A percentile compares a stretch with the other conserved stretches of the same genome.
These are phyloP conservation scores for Magnolia sinica DNA, from an alignment of 164 flowering plant species.

Conservation along the genomic window DNA sequence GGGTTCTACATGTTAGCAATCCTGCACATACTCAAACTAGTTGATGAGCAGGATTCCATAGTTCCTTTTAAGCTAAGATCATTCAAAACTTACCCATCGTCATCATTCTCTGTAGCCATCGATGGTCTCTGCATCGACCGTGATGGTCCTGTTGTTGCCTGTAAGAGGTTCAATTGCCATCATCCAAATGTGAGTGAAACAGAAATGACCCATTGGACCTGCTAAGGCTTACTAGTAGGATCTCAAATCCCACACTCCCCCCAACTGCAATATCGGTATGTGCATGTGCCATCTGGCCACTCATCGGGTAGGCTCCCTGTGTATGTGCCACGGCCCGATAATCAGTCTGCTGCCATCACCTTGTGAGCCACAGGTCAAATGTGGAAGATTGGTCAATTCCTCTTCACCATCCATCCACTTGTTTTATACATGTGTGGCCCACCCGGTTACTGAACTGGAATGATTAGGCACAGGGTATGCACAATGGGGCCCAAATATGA, in stretches of 20 bases:
- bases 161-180: constrained; percentile 8
- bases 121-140: constrained; percentile 27
- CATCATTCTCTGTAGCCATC: constrained; percentile 25
- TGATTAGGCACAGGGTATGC: background rate
- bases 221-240: background rate
- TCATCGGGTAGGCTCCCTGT: background rate
- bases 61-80: background rate
- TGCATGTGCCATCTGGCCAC: background rate
- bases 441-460: background rate
- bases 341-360: background rate
- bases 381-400: background rate
- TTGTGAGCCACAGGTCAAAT: background rate
- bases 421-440: background rate
- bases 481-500: background rate
- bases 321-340: background rate
- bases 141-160: constrained; percentile 36
- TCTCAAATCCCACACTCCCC: background rate
- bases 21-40: background rate
- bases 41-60: background rate
- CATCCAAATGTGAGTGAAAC: background rate
- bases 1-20: background rate
- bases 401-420: background rate
- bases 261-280: background rate
- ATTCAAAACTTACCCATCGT: constrained; percentile 15
- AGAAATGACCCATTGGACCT: background rate